Percentiles rank a stretch among this genome's conserved stretches.
Evolutionary conservation across 108 stramenopile genomes (phyloP).

Genomic region (Skeletonema costatum): DNA sequence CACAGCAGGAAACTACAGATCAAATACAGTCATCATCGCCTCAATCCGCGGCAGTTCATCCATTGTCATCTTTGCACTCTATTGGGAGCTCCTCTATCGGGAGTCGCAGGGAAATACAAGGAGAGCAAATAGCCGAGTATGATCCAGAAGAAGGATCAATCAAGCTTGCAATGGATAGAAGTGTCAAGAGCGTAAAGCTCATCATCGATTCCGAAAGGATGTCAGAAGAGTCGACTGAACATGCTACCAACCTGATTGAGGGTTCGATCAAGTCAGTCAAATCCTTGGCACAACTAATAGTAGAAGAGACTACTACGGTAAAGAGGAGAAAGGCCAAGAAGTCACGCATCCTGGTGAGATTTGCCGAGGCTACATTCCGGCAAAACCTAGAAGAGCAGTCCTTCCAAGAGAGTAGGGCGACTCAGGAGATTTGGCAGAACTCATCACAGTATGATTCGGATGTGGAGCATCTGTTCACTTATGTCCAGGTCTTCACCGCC

Average conservation of each 20-base stretch:
- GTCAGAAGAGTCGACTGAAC: not conserved
- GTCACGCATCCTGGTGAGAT: not conserved
- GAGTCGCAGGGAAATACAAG: not conserved
- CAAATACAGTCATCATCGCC: not conserved
- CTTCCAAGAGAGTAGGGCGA: conserved; percentile 35
- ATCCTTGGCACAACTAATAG: not conserved
- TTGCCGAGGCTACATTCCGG: conserved; percentile 15
- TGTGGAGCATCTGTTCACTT: conserved; percentile 58
- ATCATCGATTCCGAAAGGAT: not conserved
- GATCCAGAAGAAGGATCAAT: not conserved
- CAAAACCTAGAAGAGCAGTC: conserved; percentile 38
- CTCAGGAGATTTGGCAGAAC: conserved; percentile 50
- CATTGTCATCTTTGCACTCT: not conserved
- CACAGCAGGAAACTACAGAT: not conserved
- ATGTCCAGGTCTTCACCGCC: conserved; percentile 73
- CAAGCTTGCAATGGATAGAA: not conserved
- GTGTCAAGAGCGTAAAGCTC: not conserved
- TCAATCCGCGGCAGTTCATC: not conserved
- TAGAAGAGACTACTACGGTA: not conserved
- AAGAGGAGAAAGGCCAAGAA: not conserved
- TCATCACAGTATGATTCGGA: conserved; percentile 44
- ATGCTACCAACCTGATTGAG: conserved; percentile 3
- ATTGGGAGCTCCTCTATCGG: not conserved
- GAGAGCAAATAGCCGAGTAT: not conserved
- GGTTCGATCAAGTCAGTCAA: not conserved